phyloP scores from a whole-genome alignment of 2,329 filamentous ascomycete genomes.

The Dryadomyces quercus-mongolicae region DNA sequence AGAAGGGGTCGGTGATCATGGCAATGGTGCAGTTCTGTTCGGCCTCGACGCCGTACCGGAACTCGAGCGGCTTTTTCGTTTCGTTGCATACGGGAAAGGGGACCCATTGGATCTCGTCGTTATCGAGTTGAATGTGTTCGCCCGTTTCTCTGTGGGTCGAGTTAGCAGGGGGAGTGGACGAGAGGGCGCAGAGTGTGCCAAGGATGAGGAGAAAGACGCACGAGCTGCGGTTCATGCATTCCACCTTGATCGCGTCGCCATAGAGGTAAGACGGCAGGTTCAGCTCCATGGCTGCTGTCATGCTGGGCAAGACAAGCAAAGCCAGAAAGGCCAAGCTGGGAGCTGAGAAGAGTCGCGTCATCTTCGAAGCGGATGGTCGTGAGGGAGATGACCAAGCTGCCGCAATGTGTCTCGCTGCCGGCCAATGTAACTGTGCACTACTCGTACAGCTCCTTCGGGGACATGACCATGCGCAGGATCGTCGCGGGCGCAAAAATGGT shows the following conservation, averaged over 20 bases:
- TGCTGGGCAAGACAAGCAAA: conserved; percentile 7
- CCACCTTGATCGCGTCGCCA: conserved; percentile 54
- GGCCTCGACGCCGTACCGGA: conserved; percentile 71
- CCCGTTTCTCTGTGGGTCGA: conserved; percentile 60
- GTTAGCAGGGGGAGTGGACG: not conserved
- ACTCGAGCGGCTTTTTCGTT: conserved; percentile 67
- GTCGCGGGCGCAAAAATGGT: not conserved
- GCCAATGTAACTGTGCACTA: too few relatives aligned
- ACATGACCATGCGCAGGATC: not conserved
- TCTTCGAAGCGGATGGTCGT: not conserved
- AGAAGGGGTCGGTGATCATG: conserved; percentile 66
- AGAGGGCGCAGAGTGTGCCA: not conserved
- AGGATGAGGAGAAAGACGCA: not conserved
- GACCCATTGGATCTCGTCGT: conserved; percentile 80
- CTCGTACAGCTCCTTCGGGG: not conserved
- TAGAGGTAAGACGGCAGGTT: conserved; percentile 51
- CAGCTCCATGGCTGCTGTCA: conserved; percentile 23
- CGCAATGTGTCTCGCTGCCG: too few relatives aligned
- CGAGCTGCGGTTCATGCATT: conserved; percentile 65
- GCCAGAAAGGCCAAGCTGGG: not conserved
- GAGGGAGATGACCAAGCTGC: not conserved
- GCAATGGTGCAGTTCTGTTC: conserved; percentile 78
- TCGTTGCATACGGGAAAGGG: conserved; percentile 88
- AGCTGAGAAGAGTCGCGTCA: not conserved
- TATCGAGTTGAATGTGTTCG: conserved; percentile 72